Percentiles rank a stretch among this genome's conserved stretches.
These are phyloP conservation scores for Entonaema liquescens DNA, from an alignment of 495 filamentous ascomycete genomes.

Conservation along the genomic window DNA sequence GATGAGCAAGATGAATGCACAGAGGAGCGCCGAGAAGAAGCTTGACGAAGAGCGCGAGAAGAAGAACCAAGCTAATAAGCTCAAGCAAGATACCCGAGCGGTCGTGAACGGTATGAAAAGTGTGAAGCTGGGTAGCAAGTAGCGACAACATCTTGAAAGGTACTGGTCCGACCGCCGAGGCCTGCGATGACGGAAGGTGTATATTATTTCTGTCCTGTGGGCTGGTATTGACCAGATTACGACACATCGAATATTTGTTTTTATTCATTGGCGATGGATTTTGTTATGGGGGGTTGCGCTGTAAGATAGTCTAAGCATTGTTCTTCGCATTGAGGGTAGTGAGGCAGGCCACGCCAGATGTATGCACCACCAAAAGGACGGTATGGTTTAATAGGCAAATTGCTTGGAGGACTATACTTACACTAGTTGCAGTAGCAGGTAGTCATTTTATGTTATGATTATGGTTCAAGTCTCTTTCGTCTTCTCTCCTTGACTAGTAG, in stretches of 20 bases:
- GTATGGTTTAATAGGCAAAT: conserved; percentile 1
- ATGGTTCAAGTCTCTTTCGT: neutral
- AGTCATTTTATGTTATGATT: neutral
- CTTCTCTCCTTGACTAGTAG: conserved; percentile 11
- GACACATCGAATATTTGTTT: neutral
- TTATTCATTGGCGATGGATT: conserved; percentile 5
- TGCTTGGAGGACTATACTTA: conserved; percentile 17
- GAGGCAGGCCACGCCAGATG: neutral
- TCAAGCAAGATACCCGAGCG: neutral
- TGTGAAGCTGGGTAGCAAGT: conserved; percentile 13
- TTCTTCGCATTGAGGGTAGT: neutral
- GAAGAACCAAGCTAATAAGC: neutral
- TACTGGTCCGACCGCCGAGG: neutral
- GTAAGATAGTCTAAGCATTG: conserved; percentile 25
- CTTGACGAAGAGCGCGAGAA: conserved; percentile 39
- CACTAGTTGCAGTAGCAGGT: conserved; percentile 1
- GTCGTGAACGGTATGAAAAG: conserved; percentile 1
- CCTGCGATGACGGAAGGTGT: neutral
- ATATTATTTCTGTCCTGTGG: neutral
- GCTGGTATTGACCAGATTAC: neutral
- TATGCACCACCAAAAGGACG: neutral
- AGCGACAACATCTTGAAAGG: conserved; percentile 1
- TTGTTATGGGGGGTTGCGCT: neutral
- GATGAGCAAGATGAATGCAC: conserved; percentile 40
- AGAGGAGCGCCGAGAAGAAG: conserved; percentile 38